phyloP scores from a whole-genome alignment of 2,329 filamentous ascomycete species.

The Tolypocladium nubicola region DNA sequence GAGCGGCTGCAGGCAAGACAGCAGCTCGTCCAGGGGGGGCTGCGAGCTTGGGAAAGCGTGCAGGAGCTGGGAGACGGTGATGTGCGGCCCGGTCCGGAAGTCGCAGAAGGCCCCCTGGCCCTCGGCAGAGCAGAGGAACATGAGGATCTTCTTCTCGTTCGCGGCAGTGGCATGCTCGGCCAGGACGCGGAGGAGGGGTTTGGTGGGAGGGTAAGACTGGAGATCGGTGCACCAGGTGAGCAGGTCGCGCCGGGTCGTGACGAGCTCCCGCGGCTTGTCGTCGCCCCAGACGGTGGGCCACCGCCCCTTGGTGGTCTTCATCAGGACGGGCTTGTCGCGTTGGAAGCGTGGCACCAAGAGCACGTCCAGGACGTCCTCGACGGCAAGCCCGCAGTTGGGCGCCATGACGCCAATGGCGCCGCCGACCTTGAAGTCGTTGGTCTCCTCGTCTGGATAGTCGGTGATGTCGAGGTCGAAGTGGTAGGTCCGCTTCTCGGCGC shows the following conservation, averaged over 20 bases:
- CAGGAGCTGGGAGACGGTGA: slow-evolving; percentile 77
- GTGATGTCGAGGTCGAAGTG: slow-evolving; percentile 97
- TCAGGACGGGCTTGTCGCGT: slow-evolving; percentile 70
- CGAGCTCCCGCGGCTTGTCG: slow-evolving; percentile 71
- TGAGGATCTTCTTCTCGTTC: slow-evolving; percentile 80
- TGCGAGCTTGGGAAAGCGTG: slow-evolving; percentile 86
- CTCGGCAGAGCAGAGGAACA: slow-evolving; percentile 78
- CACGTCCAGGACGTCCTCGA: slow-evolving; percentile 75
- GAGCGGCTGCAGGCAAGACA: slow-evolving; percentile 71
- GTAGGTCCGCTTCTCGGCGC: slow-evolving; percentile 92
- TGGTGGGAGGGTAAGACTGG: slow-evolving; percentile 85
- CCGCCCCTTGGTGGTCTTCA: slow-evolving; percentile 70
- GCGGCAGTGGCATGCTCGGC: slow-evolving; percentile 73
- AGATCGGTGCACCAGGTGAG: slow-evolving; percentile 93
- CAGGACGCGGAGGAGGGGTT: slow-evolving; percentile 72
- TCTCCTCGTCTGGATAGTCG: slow-evolving; percentile 77
- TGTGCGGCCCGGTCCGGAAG: slow-evolving; percentile 77
- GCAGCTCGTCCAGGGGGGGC: slow-evolving; percentile 72
- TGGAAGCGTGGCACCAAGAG: slow-evolving; percentile 73
- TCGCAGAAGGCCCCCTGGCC: slow-evolving; percentile 92
- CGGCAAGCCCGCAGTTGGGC: slow-evolving; percentile 65
- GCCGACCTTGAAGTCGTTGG: slow-evolving; percentile 89
- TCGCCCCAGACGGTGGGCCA: slow-evolving; percentile 99
- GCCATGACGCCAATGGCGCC: slow-evolving; percentile 91
- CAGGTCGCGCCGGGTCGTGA: slow-evolving; percentile 84